Base-by-base conservation (phyloP, 2,329 filamentous ascomycete species). In the Fusarium robinianum region DNA sequence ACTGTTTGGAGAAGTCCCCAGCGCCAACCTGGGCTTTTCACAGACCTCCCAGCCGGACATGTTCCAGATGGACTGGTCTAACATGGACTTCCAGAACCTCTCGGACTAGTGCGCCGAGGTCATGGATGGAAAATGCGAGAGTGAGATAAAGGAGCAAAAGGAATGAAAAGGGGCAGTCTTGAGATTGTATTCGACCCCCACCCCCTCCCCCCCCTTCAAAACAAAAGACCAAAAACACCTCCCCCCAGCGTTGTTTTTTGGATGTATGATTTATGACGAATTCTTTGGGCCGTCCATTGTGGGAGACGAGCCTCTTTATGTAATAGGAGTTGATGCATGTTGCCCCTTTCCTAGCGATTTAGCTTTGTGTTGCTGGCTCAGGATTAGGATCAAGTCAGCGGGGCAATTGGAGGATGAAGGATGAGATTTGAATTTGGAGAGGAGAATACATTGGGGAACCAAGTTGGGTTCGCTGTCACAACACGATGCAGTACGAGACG, bases 31-130 rank as follows among this genome's bases (percentile, higher is more conserved):
- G 25, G 75, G 76, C 16, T 80, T 75, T 57, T 77, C 72, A 3
- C 79, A 81, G 55, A 68, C 68, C 10, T 73, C 73, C 4, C 76
- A 78, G 23, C 75, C 77, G 39, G 77, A 80, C 30, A 67, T 79
- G 14, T 73, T 76, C 45, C 62, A 67, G n/a, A 62, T 74, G 43
- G 72, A 77, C 34, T 75, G 73, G 70, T 58, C 57, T n/a, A 61
- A 55, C 37, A 47, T 68, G 49, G 63, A 67, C 34, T 67, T 65
- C 50, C 57, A 56, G 29, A 49, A 52, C 29, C 67, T 68, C 26
- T 58, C 58, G 21, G 63, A 69, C 33, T 69, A 67, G 53, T 41
- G 9, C 5, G 11, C 33, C 32, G 14, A 31, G 16, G 40, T 17
- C 31, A 24, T 46, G 30, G 33, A 26, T 19, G 32, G 31, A 16